Evolutionary conservation across 441 rosid genomes (phyloP).

Genomic region (Brassica balearica): DNA sequence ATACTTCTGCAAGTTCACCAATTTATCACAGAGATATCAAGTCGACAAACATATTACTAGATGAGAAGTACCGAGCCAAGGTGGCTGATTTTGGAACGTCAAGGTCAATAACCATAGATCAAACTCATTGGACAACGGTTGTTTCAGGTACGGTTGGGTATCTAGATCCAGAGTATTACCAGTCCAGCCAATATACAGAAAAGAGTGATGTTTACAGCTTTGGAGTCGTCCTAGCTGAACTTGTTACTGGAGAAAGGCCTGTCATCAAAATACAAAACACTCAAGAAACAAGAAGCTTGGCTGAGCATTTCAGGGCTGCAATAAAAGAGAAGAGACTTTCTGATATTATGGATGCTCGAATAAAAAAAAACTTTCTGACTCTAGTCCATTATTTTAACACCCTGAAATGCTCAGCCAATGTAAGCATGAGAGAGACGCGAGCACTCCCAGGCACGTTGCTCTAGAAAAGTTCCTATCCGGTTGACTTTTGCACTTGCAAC

Average conservation of each 20-base stretch:
- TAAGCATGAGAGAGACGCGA: too few relatives aligned
- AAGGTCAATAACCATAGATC: slow-evolving; percentile 65
- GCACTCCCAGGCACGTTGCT: too few relatives aligned
- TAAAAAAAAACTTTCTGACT: background rate
- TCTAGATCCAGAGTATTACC: slow-evolving; percentile 76
- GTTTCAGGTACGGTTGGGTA: slow-evolving; percentile 80
- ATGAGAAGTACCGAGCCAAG: slow-evolving; percentile 59
- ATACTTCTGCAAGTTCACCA: slow-evolving; percentile 62
- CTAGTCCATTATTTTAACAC: too few relatives aligned
- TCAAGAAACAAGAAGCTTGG: slow-evolving; percentile 12
- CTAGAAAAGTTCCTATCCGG: too few relatives aligned
- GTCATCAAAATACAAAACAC: slow-evolving; percentile 31
- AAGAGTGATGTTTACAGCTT: slow-evolving; percentile 83
- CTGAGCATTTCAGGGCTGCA: slow-evolving; percentile 25
- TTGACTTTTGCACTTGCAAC: too few relatives aligned
- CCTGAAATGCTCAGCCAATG: too few relatives aligned
- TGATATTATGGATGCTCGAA: slow-evolving; percentile 10
- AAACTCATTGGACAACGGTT: slow-evolving; percentile 63
- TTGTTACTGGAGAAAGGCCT: slow-evolving; percentile 66
- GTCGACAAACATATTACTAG: slow-evolving; percentile 74
- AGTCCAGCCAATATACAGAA: slow-evolving; percentile 60
- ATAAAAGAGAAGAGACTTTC: slow-evolving; percentile 27
- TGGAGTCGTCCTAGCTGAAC: slow-evolving; percentile 71
- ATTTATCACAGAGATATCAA: slow-evolving; percentile 80
- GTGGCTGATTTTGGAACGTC: slow-evolving; percentile 81